Conservation (phyloP, 2,329 filamentous ascomycete species). For the Orbilia javanica region DNA sequence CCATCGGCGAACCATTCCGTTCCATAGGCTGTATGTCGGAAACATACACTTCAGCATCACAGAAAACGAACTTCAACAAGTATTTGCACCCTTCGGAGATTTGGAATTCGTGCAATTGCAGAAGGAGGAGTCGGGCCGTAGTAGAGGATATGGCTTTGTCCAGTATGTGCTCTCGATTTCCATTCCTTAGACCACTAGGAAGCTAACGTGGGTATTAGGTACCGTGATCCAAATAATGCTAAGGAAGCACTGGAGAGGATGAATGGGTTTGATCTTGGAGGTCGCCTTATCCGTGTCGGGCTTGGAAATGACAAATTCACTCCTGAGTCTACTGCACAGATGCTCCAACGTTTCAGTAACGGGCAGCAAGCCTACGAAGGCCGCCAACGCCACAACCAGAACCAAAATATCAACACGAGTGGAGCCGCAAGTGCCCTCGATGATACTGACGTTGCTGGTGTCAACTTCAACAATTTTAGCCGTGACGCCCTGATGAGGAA, state of each 20-base stretch:
- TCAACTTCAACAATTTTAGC: slow-evolving; percentile 99
- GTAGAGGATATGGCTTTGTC: slow-evolving; percentile 97
- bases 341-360: slow-evolving; percentile 90
- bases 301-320: slow-evolving; percentile 99
- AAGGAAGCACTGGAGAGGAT: slow-evolving; percentile 97
- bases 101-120: slow-evolving; percentile 97
- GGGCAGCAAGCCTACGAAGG: slow-evolving; percentile 81
- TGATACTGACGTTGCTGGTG: slow-evolving; percentile 95
- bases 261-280: slow-evolving; percentile 98
- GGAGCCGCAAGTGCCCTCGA: slow-evolving; percentile 88
- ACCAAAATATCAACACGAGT: slow-evolving; percentile 81
- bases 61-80: slow-evolving; percentile 92
- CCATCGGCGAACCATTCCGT: slow-evolving; percentile 73
- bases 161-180: slow-evolving; percentile 76
- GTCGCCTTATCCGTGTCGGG: slow-evolving; percentile 96
- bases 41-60: slow-evolving; percentile 99
- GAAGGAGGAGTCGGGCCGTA: slow-evolving; percentile 91
- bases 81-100: slow-evolving; percentile 97
- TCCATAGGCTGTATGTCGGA: slow-evolving; percentile 97
- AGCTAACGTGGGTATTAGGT: slow-evolving; percentile 71
- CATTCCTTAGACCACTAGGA: background rate
- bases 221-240: slow-evolving; percentile 88
- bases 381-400: slow-evolving; percentile 60
- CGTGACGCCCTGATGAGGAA: slow-evolving; percentile 98
- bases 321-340: slow-evolving; percentile 92